These are phyloP conservation scores for Penicillium atrosanguineum DNA, from an alignment of 495 filamentous ascomycete genomes.

Conservation along the genomic window DNA sequence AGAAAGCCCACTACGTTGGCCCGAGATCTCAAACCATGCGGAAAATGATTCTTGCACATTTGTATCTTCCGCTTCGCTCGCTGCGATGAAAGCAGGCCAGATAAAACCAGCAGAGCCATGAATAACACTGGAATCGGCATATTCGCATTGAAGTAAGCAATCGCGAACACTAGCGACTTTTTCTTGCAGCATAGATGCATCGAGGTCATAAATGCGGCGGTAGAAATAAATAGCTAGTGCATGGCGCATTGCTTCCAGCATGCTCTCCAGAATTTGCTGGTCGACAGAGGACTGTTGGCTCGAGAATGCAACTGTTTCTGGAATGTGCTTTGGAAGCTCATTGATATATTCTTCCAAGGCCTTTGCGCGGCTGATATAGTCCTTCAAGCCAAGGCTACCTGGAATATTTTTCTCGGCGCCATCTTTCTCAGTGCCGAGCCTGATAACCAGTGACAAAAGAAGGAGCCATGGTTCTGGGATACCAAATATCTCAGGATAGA, in stretches of 20 bases:
- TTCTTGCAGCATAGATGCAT: conserved; percentile 21
- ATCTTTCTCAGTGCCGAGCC: conserved; percentile 29
- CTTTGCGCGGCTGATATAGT: conserved; percentile 22
- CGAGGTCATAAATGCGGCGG: conserved; percentile 27
- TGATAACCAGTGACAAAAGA: conserved; percentile 23
- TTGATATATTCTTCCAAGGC: conserved; percentile 24
- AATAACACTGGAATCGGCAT: conserved; percentile 17
- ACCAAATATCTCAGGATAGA: conserved; percentile 30
- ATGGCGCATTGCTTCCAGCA: conserved; percentile 25
- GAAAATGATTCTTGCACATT: conserved; percentile 20
- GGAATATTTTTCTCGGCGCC: conserved; percentile 4
- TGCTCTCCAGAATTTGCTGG: conserved; percentile 10
- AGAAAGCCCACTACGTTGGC: conserved; percentile 17
- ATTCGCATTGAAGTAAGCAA: conserved; percentile 15
- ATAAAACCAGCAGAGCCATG: conserved; percentile 23
- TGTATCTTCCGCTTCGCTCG: conserved; percentile 25
- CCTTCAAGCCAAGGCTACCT: conserved; percentile 14
- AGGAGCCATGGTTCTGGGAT: conserved; percentile 25
- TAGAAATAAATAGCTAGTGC: conserved; percentile 31
- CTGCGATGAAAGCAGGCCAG: conserved; percentile 31
- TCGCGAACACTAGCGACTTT: conserved; percentile 22
- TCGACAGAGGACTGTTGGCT: conserved; percentile 14
- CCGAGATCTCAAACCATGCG: conserved; percentile 24
- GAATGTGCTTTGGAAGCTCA: conserved; percentile 10
- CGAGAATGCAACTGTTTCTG: conserved; percentile 2